These are phyloP conservation scores for Fusarium sp. DNA, from an alignment of 2,329 filamentous ascomycete species.

Conservation along the genomic window DNA sequence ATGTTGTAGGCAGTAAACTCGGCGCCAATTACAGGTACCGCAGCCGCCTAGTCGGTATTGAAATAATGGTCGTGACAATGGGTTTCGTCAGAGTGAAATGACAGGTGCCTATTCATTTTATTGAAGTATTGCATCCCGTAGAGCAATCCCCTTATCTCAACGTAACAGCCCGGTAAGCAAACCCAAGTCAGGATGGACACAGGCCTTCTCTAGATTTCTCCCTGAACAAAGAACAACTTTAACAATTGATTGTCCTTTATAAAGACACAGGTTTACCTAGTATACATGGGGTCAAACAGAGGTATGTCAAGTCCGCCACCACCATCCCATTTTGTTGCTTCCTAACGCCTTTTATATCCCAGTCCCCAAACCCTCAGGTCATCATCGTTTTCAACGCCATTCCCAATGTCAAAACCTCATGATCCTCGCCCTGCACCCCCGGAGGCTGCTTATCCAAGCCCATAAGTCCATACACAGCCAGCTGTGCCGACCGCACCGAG, in stretches of 20 bases:
- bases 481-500: slow-evolving; percentile 43
- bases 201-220: neutral
- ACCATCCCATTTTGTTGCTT: neutral
- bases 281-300: neutral
- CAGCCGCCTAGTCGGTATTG: accelerated
- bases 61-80: no score
- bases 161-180: no score
- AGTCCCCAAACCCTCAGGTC: slow-evolving; percentile 17
- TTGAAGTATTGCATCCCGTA: no score
- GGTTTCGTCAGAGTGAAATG: no score
- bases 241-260: neutral
- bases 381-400: slow-evolving; percentile 46
- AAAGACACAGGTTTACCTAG: neutral
- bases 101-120: no score
- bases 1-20: neutral
- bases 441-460: slow-evolving; percentile 37
- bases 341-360: neutral
- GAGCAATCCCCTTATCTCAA: no score
- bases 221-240: neutral
- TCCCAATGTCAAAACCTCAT: slow-evolving; percentile 38
- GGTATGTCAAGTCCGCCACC: neutral
- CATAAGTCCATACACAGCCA: slow-evolving; percentile 44
- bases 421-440: slow-evolving; percentile 41
- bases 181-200: no score
- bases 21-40: accelerated